Evolutionary conservation across 352 stramenopile genomes (phyloP).

Genomic region (Globisporangium rhizosaccharum): DNA sequence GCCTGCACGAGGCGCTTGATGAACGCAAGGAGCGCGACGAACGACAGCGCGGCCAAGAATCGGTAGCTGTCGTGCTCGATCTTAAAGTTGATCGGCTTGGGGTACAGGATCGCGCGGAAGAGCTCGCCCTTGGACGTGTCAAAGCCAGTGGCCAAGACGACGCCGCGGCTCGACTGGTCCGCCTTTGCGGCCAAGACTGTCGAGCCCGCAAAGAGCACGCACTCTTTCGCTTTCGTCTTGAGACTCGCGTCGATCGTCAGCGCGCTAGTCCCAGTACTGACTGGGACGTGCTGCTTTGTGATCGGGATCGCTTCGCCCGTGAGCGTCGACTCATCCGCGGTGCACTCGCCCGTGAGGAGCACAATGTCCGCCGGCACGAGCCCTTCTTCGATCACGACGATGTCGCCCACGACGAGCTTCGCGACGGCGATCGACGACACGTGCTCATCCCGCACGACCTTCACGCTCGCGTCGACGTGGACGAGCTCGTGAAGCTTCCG

Average conservation of each 20-base stretch:
- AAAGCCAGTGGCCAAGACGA: conserved; percentile 63
- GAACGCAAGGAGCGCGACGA: conserved; percentile 44
- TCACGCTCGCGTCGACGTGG: conserved; percentile 45
- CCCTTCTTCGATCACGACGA: conserved; percentile 62
- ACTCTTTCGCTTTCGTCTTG: conserved; percentile 43
- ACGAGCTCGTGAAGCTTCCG: conserved; percentile 56
- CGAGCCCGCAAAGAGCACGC: conserved; percentile 55
- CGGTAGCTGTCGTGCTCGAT: conserved; percentile 69
- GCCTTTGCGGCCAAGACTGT: conserved; percentile 36
- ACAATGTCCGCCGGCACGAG: conserved; percentile 61
- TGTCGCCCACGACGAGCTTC: conserved; percentile 60
- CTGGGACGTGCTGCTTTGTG: conserved; percentile 37
- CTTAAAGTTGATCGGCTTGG: conserved; percentile 43
- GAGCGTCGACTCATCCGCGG: conserved; percentile 68
- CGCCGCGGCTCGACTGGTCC: conserved; percentile 24
- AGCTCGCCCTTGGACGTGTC: conserved; percentile 68
- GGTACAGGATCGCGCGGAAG: conserved; percentile 66
- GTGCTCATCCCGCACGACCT: conserved; percentile 51
- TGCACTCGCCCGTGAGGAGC: conserved; percentile 57
- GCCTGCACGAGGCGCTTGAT: conserved; percentile 43
- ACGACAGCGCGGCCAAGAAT: conserved; percentile 37
- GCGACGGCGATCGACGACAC: conserved; percentile 32
- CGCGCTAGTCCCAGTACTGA: neutral
- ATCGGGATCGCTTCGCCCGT: conserved; percentile 81
- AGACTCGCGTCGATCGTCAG: conserved; percentile 25